A percentile compares a stretch with the other conserved stretches of the same genome.
phyloP scores from a whole-genome alignment of 352 stramenopile genomes.

The Plasmopara viticola region DNA sequence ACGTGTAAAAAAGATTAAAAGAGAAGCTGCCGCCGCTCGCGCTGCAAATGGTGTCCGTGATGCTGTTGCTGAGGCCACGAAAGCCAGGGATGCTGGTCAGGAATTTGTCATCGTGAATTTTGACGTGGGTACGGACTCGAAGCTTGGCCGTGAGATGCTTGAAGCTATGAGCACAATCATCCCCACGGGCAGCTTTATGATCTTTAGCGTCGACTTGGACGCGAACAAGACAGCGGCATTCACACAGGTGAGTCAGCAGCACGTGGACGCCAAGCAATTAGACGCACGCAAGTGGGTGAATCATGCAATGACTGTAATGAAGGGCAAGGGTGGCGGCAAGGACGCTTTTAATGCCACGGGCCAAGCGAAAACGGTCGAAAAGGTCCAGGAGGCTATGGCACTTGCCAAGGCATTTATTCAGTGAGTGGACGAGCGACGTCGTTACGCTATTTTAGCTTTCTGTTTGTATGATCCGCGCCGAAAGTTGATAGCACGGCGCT shows the following conservation, averaged over 20 bases:
- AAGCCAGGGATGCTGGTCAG: conserved; percentile 50
- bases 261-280: conserved; percentile 56
- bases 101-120: conserved; percentile 87
- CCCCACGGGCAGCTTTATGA: conserved; percentile 86
- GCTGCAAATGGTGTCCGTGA: conserved; percentile 67
- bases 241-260: conserved; percentile 87
- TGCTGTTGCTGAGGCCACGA: conserved; percentile 40
- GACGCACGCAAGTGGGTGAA: conserved; percentile 93
- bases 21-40: conserved; percentile 59
- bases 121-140: conserved; percentile 91
- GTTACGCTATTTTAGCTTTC: conserved; percentile 31
- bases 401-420: conserved; percentile 62
- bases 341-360: conserved; percentile 63
- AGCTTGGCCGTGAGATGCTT: conserved; percentile 92
- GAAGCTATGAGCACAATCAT: conserved; percentile 83
- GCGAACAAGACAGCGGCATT: conserved; percentile 91
- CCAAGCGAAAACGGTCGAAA: conserved; percentile 73
- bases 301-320: conserved; percentile 85
- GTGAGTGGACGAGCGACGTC: conserved; percentile 25
- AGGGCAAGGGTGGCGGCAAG: conserved; percentile 95
- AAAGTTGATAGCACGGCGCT: too few relatives aligned
- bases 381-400: conserved; percentile 57
- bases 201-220: conserved; percentile 89
- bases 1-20: conserved; percentile 77
- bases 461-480: too few relatives aligned